phyloP scores from a whole-genome alignment of 345 rosid species.

The Melaleuca alternifolia region DNA sequence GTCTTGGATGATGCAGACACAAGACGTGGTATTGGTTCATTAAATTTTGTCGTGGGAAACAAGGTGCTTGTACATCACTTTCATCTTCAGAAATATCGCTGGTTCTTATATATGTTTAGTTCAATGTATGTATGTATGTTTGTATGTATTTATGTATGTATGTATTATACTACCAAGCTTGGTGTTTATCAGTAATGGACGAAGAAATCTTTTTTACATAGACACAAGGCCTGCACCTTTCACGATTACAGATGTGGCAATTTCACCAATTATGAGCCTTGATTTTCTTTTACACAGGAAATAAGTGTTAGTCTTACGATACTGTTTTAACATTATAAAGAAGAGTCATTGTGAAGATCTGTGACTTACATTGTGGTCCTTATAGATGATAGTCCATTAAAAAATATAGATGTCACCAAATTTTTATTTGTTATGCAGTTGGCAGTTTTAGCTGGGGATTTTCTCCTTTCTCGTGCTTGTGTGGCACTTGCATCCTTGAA shows the following conservation, averaged over 20 bases:
- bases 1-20: constrained; percentile 93
- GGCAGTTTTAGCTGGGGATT: constrained; percentile 86
- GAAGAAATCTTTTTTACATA: neutral
- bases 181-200: neutral
- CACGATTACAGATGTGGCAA: neutral
- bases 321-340: neutral
- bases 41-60: constrained; percentile 82
- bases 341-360: neutral
- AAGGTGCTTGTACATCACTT: constrained; percentile 33
- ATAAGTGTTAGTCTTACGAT: neutral
- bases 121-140: neutral
- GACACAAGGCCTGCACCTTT: neutral
- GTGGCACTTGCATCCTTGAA: constrained; percentile 74
- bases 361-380: neutral
- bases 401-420: neutral
- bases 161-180: neutral
- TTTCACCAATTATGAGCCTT: neutral
- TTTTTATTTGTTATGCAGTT: constrained; percentile 39
- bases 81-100: neutral
- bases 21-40: constrained; percentile 83
- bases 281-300: neutral
- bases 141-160: too few species aligned
- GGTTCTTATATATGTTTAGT: neutral
- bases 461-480: constrained; percentile 88
- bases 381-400: neutral